Percentiles rank a stretch among this genome's conserved stretches.
phyloP scores from a whole-genome alignment of 2,329 filamentous ascomycete species.

The Cladophialophora chaetospira region DNA sequence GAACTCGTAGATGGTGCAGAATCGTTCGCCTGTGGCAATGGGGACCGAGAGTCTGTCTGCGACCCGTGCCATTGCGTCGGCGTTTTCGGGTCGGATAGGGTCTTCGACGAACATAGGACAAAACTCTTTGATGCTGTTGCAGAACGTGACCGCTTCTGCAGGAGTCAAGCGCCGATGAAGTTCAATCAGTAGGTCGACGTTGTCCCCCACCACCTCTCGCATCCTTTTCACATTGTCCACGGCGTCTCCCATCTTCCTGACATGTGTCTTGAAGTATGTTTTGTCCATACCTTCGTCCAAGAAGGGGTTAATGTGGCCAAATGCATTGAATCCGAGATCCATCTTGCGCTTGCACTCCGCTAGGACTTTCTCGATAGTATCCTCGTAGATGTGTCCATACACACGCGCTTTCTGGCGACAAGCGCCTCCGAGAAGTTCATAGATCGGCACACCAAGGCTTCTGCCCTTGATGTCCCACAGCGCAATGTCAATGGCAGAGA shows the following conservation, averaged over 20 bases:
- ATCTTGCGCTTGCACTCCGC: conserved; percentile 19
- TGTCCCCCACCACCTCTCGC: conserved; percentile 80
- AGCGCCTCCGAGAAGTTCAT: conserved; percentile 73
- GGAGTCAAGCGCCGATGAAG: conserved; percentile 51
- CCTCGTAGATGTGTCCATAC: conserved; percentile 77
- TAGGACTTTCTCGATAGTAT: conserved; percentile 65
- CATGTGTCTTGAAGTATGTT: conserved; percentile 40
- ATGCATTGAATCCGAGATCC: conserved; percentile 13
- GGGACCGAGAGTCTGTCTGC: conserved; percentile 58
- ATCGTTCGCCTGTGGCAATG: conserved; percentile 68
- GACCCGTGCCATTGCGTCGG: conserved; percentile 62
- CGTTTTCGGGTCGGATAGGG: conserved; percentile 66
- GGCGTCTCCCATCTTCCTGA: conserved; percentile 75
- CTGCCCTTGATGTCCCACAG: conserved; percentile 73
- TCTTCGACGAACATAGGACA: conserved; percentile 70
- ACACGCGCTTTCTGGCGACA: conserved; percentile 66
- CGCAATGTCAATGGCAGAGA: conserved; percentile 76
- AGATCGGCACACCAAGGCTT: conserved; percentile 66
- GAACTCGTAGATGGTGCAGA: conserved; percentile 70
- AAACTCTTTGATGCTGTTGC: conserved; percentile 54
- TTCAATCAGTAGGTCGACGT: conserved; percentile 67
- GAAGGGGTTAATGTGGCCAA: conserved; percentile 23
- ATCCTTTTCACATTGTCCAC: conserved; percentile 74
- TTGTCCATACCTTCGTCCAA: conserved; percentile 56
- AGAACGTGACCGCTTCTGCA: conserved; percentile 40